Evolutionary conservation across 2,329 filamentous ascomycete species (phyloP).

Genomic region (Apiospora aurea): DNA sequence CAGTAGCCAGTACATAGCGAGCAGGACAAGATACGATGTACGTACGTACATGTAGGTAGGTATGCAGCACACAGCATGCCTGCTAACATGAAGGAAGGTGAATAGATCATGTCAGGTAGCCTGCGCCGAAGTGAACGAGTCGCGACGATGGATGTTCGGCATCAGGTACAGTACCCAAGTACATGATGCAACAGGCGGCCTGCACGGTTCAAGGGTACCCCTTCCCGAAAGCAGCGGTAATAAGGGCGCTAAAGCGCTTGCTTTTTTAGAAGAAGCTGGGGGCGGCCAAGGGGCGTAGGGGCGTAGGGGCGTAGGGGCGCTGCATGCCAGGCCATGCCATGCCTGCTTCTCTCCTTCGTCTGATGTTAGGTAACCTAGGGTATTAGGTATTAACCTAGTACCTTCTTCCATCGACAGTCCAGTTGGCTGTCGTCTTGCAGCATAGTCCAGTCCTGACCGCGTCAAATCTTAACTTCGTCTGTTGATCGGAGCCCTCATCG

Average conservation of each 20-base stretch:
- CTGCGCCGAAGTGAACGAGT: background rate
- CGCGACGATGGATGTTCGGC: background rate
- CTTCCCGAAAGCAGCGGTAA: constrained; percentile 22
- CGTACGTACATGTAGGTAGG: too few species aligned
- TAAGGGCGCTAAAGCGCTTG: constrained; percentile 21
- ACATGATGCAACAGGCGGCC: constrained; percentile 3
- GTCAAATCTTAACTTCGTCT: background rate
- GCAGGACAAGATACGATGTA: background rate
- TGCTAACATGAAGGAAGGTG: too few species aligned
- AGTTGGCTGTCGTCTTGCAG: constrained; percentile 13
- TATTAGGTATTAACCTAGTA: too few species aligned
- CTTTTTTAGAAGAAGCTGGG: constrained; percentile 12
- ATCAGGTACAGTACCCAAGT: constrained; percentile 6
- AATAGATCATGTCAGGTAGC: background rate
- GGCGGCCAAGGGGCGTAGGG: background rate
- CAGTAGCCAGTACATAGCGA: background rate
- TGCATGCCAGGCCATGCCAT: background rate
- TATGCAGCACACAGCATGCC: too few species aligned
- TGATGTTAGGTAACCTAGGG: constrained; percentile 13
- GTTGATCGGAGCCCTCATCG: constrained; percentile 13
- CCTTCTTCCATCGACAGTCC: background rate
- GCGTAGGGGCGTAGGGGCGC: background rate
- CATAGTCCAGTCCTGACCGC: background rate
- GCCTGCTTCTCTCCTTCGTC: background rate
- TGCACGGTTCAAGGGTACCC: constrained; percentile 17